Conservation (phyloP, 2,329 filamentous ascomycete species). For the Fonsecaea monophora region DNA sequence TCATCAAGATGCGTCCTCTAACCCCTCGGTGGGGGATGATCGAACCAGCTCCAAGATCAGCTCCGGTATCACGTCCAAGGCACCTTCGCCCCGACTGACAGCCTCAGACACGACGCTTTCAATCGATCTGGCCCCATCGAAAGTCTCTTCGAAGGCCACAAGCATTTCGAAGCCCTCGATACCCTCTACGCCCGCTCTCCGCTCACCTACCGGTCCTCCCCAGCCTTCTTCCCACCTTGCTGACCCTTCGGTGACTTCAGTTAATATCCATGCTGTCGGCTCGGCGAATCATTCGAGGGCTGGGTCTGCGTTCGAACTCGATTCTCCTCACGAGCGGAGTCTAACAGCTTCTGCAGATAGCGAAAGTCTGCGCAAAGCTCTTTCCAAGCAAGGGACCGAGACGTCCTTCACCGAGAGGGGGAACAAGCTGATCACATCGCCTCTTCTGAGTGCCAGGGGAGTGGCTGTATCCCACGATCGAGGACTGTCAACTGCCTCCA, state of each 20-base stretch:
- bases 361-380: constrained; percentile 34
- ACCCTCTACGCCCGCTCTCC: constrained; percentile 47
- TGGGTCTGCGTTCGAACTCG: constrained; percentile 36
- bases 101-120: constrained; percentile 30
- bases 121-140: constrained; percentile 44
- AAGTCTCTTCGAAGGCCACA: constrained; percentile 50
- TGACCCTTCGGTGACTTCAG: constrained; percentile 56
- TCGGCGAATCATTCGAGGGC: constrained; percentile 35
- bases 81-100: constrained; percentile 34
- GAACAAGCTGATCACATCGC: constrained; percentile 30
- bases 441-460: constrained; percentile 18
- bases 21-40: constrained; percentile 32
- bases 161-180: constrained; percentile 53
- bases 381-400: constrained; percentile 45
- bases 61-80: constrained; percentile 35
- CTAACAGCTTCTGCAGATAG: constrained; percentile 31
- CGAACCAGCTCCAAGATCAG: constrained; percentile 28
- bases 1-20: constrained; percentile 24
- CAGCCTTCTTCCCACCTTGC: constrained; percentile 47
- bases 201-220: constrained; percentile 48
- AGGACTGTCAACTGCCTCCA: constrained; percentile 28
- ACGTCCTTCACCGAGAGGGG: constrained; percentile 24
- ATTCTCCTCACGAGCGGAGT: constrained; percentile 32
- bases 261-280: constrained; percentile 48
- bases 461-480: constrained; percentile 31